Conservation (phyloP, 2,329 filamentous ascomycete species). For the Huntiella decipiens region DNA sequence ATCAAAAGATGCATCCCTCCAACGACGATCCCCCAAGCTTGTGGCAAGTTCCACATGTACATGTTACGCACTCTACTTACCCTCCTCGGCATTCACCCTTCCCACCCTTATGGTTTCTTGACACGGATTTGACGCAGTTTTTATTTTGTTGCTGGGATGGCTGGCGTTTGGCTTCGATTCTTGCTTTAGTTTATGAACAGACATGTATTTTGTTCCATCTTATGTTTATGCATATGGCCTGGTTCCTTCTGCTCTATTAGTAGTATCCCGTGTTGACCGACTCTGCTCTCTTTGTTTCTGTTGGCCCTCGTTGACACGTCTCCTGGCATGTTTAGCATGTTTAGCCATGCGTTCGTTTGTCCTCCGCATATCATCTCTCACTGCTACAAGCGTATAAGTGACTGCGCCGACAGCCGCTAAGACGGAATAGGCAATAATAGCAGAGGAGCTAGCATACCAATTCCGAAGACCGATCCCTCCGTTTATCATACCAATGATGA, state of each 20-base stretch:
- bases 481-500: constrained; percentile 41
- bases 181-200: constrained; percentile 10
- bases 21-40: not conserved
- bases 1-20: too few relatives aligned
- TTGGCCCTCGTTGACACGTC: too few relatives aligned
- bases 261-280: too few relatives aligned
- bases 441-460: constrained; percentile 21
- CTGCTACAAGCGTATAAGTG: constrained; percentile 10
- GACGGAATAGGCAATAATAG: constrained; percentile 36
- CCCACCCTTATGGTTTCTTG: not conserved
- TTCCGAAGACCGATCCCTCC: constrained; percentile 41
- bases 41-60: too few relatives aligned
- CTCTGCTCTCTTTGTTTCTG: too few relatives aligned
- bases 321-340: not conserved
- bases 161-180: constrained; percentile 11
- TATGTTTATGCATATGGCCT: constrained; percentile 4
- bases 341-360: not conserved
- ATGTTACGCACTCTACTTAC: too few relatives aligned
- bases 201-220: constrained; percentile 9
- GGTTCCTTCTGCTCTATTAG: not conserved
- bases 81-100: too few relatives aligned
- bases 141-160: constrained; percentile 12
- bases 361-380: constrained; percentile 5
- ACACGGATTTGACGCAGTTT: constrained; percentile 11
- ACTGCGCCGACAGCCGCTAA: constrained; percentile 30